Conservation (phyloP, 2,329 filamentous ascomycete genomes). For the Trichoderma aggressivum region DNA sequence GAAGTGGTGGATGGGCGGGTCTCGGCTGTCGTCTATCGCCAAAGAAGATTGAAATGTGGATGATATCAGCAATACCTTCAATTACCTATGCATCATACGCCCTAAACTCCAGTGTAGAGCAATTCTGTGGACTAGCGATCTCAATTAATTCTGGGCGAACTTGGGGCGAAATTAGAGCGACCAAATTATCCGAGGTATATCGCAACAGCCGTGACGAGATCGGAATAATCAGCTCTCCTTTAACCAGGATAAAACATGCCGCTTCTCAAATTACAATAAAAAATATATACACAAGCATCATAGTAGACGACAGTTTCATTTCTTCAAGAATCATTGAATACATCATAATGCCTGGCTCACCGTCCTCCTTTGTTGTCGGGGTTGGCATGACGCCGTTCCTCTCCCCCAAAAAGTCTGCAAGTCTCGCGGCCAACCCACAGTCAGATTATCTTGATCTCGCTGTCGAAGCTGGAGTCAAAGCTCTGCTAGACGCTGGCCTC, state of each 20-base stretch:
- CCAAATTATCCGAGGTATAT: not conserved
- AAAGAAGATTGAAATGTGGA: not conserved
- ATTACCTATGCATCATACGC: not conserved
- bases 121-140: not conserved
- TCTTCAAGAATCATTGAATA: not conserved
- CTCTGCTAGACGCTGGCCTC: not conserved
- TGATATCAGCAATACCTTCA: not conserved
- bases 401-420: not conserved
- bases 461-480: not conserved
- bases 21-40: conserved; percentile 8
- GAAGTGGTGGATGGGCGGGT: not conserved
- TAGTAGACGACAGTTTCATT: not conserved
- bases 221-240: not conserved
- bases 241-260: not conserved
- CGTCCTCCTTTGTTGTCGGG: not conserved
- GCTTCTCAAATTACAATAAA: not conserved
- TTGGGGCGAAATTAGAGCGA: not conserved
- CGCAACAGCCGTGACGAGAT: not conserved
- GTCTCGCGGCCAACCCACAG: not conserved
- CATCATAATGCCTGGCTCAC: not conserved
- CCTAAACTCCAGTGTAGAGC: not conserved
- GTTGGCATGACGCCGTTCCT: conserved; percentile 1
- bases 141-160: not conserved
- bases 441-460: conserved; percentile 3
- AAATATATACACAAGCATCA: not conserved